Conservation (phyloP, 768 basidiomycete genomes). For the Atractiella rhizophila region DNA sequence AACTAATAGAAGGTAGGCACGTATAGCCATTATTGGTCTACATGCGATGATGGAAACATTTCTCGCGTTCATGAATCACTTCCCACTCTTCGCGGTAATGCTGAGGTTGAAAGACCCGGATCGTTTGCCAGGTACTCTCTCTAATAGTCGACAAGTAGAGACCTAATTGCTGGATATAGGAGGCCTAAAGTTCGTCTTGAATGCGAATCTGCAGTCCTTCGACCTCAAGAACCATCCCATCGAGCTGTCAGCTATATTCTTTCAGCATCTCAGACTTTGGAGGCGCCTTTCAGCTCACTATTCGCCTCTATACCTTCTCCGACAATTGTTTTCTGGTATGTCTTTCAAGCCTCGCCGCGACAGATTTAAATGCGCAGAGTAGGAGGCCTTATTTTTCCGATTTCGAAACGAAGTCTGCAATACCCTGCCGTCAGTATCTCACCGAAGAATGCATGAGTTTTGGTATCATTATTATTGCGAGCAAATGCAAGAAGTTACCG, state of each 20-base stretch:
- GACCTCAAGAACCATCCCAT: slow-evolving; percentile 7
- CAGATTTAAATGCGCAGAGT: too few relatives aligned
- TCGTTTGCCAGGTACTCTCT: slow-evolving; percentile 43
- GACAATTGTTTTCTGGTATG: slow-evolving; percentile 5
- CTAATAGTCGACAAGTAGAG: too few relatives aligned
- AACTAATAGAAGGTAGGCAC: slow-evolving; percentile 24
- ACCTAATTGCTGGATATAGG: too few relatives aligned
- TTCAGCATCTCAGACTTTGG: slow-evolving; percentile 6
- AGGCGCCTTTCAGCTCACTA: slow-evolving; percentile 4
- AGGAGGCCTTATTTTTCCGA: too few relatives aligned
- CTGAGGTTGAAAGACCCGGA: slow-evolving; percentile 57
- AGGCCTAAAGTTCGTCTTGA: background rate
- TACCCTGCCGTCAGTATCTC: too few relatives aligned
- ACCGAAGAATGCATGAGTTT: too few relatives aligned
- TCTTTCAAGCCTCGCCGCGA: too few relatives aligned
- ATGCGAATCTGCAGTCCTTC: background rate
- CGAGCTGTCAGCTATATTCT: slow-evolving; percentile 4
- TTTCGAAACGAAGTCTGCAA: too few relatives aligned
- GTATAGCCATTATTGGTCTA: slow-evolving; percentile 31
- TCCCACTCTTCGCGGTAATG: slow-evolving; percentile 71
- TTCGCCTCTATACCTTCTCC: slow-evolving; percentile 5
- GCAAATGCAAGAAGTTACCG: too few relatives aligned
- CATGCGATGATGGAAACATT: slow-evolving; percentile 40
- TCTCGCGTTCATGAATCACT: slow-evolving; percentile 65
- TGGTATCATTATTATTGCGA: too few relatives aligned